phyloP scores from a whole-genome alignment of 768 basidiomycete genomes.

The Lactarius psammicola region DNA sequence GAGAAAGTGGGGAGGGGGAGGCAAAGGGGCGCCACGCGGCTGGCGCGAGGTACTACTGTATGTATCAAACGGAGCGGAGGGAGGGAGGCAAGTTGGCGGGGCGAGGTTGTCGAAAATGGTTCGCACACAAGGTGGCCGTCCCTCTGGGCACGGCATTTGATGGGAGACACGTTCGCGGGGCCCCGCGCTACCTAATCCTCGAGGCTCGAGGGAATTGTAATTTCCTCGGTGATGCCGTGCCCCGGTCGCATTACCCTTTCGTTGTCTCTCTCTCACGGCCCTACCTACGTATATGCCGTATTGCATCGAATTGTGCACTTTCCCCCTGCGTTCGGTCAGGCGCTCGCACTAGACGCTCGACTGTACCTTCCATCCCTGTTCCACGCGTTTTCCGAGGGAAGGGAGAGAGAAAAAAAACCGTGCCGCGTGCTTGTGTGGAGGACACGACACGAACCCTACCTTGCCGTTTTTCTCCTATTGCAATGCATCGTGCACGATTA shows the following conservation, averaged over 20 bases:
- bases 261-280: background rate
- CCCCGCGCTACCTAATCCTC: conserved; percentile 21
- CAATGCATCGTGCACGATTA: conserved; percentile 13
- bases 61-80: background rate
- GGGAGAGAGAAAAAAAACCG: background rate
- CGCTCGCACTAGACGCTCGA: background rate
- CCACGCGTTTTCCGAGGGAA: conserved; percentile 20
- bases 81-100: background rate
- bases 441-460: conserved; percentile 2
- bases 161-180: conserved; percentile 23
- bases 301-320: background rate
- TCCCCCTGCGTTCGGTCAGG: background rate
- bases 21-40: conserved; percentile 15
- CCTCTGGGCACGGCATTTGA: conserved; percentile 16
- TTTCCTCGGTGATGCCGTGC: conserved; percentile 10
- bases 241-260: background rate
- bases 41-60: conserved; percentile 10
- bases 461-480: conserved; percentile 2
- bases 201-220: conserved; percentile 13
- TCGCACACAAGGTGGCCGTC: conserved; percentile 3
- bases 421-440: background rate
- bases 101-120: background rate
- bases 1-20: background rate
- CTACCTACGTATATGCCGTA: conserved; percentile 8
- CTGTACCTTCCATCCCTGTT: conserved; percentile 14